Percentiles rank a stretch among this genome's conserved stretches.
Evolutionary conservation across 2,329 filamentous ascomycete species (phyloP).

Genomic region (Emericellopsis atlantica): DNA sequence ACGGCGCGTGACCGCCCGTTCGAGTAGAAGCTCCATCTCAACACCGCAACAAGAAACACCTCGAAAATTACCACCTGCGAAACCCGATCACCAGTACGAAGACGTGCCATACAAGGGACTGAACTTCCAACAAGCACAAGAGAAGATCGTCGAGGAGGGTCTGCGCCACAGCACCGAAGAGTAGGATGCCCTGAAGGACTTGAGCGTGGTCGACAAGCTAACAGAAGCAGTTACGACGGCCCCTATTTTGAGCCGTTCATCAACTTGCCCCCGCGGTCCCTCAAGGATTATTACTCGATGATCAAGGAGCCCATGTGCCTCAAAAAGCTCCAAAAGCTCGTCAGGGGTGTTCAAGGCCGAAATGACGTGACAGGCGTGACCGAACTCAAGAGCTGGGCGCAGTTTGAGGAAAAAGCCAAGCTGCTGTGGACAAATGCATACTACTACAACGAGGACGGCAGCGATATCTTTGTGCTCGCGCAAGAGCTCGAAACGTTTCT

Average conservation of each 20-base stretch:
- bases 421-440: conserved; percentile 81
- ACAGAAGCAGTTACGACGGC: conserved; percentile 46
- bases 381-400: conserved; percentile 71
- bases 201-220: conserved; percentile 5
- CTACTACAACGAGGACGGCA: conserved; percentile 85
- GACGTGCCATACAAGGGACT: conserved; percentile 55
- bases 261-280: conserved; percentile 59
- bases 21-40: conserved; percentile 16
- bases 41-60: conserved; percentile 16
- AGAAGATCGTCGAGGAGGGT: conserved; percentile 69
- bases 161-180: conserved; percentile 55
- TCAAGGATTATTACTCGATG: conserved; percentile 78
- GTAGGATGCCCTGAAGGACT: conserved; percentile 24
- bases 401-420: conserved; percentile 68
- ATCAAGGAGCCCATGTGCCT: conserved; percentile 74
- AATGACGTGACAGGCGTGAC: conserved; percentile 48
- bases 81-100: conserved; percentile 40
- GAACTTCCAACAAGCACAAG: conserved; percentile 73
- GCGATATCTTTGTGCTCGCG: conserved; percentile 67
- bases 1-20: conserved; percentile 20
- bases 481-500: conserved; percentile 70
- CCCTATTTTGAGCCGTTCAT: conserved; percentile 63
- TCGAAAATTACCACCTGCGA: conserved; percentile 22
- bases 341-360: conserved; percentile 60
- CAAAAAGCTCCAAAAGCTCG: conserved; percentile 62